Percentiles rank a stretch among this genome's conserved stretches.
phyloP scores from a whole-genome alignment of 169 alveolate species.

The Eimeria nieschulzi region DNA sequence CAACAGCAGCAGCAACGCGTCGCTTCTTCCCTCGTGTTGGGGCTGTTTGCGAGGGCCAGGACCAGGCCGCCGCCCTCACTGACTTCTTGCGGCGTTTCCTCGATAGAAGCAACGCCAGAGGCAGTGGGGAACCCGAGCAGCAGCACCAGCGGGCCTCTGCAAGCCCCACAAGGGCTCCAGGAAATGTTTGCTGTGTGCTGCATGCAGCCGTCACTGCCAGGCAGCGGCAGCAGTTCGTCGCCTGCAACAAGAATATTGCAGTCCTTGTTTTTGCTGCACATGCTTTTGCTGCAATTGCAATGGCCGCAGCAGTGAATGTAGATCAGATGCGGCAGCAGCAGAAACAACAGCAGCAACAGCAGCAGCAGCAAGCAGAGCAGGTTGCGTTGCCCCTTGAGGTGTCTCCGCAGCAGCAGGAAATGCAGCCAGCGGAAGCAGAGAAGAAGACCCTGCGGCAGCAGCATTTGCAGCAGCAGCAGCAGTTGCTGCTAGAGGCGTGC shows the following conservation, averaged over 20 bases:
- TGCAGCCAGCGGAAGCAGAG: background rate
- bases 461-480: conserved; percentile 20
- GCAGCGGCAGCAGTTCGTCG: background rate
- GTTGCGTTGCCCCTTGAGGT: too few relatives aligned
- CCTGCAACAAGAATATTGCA: background rate
- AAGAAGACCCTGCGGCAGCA: background rate
- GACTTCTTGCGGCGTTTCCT: background rate
- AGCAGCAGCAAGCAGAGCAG: too few relatives aligned
- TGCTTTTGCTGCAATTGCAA: background rate
- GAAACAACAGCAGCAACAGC: background rate
- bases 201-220: background rate
- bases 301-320: background rate
- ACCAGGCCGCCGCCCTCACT: background rate
- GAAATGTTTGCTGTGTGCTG: background rate
- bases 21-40: background rate
- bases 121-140: background rate
- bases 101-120: background rate
- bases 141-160: background rate
- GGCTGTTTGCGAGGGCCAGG: conserved; percentile 2
- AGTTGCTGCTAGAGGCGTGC: background rate
- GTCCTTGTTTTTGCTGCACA: background rate
- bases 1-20: conserved; percentile 31
- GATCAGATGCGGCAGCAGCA: background rate
- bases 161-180: background rate
- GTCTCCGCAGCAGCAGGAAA: background rate